Percentiles rank a stretch among this genome's conserved stretches.
Conservation (phyloP, 805 yeast genomes). For the Spathaspora passalidarum region DNA sequence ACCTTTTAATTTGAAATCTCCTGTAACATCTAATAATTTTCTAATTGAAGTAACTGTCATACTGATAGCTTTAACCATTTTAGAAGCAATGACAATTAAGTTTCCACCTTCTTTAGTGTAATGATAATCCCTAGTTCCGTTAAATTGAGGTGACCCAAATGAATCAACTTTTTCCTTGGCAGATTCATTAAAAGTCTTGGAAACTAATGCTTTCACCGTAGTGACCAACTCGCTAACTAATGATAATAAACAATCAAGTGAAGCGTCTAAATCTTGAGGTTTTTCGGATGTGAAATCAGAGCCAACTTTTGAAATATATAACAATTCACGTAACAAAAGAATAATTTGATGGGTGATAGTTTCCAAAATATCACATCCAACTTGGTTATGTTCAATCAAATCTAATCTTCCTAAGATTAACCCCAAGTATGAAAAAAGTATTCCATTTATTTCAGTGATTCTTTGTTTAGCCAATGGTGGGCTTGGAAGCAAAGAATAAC, state of each 20-base stretch:
- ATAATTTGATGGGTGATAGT: slow-evolving; percentile 67
- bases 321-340: slow-evolving; percentile 57
- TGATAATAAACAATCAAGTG: slow-evolving; percentile 56
- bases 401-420: slow-evolving; percentile 74
- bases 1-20: slow-evolving; percentile 58
- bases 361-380: slow-evolving; percentile 68
- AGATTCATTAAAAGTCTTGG: slow-evolving; percentile 46
- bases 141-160: slow-evolving; percentile 2
- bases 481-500: slow-evolving; percentile 21
- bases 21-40: slow-evolving; percentile 52
- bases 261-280: slow-evolving; percentile 42
- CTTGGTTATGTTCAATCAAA: slow-evolving; percentile 68
- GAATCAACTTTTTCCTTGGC: slow-evolving; percentile 24
- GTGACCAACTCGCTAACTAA: slow-evolving; percentile 64
- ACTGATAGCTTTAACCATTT: slow-evolving; percentile 55
- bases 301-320: slow-evolving; percentile 55
- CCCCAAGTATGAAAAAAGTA: slow-evolving; percentile 59
- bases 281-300: slow-evolving; percentile 37
- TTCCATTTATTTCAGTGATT: slow-evolving; percentile 59
- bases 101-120: slow-evolving; percentile 68
- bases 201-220: slow-evolving; percentile 60
- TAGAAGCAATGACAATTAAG: slow-evolving; percentile 56
- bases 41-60: slow-evolving; percentile 49
- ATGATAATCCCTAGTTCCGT: slow-evolving; percentile 34
- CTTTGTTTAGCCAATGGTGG: slow-evolving; percentile 66